Base-by-base conservation (phyloP, 768 basidiomycete species). In the Leccinum uliginosum region DNA sequence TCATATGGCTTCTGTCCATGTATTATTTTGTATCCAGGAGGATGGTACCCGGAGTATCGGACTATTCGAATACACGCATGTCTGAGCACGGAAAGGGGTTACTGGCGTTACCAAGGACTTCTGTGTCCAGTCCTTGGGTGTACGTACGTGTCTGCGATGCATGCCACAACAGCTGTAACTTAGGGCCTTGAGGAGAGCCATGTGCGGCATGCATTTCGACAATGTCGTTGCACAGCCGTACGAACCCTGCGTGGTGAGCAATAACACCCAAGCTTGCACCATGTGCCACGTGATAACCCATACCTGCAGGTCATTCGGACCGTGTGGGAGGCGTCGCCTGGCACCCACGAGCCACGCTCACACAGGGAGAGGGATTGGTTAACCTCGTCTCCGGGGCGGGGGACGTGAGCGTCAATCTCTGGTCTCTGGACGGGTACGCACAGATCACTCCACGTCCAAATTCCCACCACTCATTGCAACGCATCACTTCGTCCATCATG, bases 291-390 rank as follows among this genome's bases (percentile, higher is more conserved):
- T 59, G 55, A 56, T 61, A 47, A 50, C 5, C 38, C 17, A n/a
- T 38, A 8, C 17, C 50, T 43, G 44, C 61, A 92, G 93, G 91
- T 7, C 95, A 98, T 65, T 82, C 78, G 35, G 96, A 98, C 67
- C 86, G 89, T 51, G 86, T 98, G 27, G 93, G 97, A 50, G 97
- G 97, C 19, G 87, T 98, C 46, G 94, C 95, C 38, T 99, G 97
- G 97, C 95, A 99, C 76, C 97, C 97, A 1, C 77, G 86, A 65
- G 95, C 96, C 17, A 97, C 95, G 1, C 66, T 95, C 14, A 71
- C 86, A 50, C 83, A 87, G 70, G 69, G 78, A 53, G 73, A 82
- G 68, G 76, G 83, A 59, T 53, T 78, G 1, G 87, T 91, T 14
- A 98, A 97, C 70, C 78, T 99, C 51, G 95, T 84, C 3, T 96